phyloP scores from a whole-genome alignment of 106 monocot genomes.

The Triglochin maritima region DNA sequence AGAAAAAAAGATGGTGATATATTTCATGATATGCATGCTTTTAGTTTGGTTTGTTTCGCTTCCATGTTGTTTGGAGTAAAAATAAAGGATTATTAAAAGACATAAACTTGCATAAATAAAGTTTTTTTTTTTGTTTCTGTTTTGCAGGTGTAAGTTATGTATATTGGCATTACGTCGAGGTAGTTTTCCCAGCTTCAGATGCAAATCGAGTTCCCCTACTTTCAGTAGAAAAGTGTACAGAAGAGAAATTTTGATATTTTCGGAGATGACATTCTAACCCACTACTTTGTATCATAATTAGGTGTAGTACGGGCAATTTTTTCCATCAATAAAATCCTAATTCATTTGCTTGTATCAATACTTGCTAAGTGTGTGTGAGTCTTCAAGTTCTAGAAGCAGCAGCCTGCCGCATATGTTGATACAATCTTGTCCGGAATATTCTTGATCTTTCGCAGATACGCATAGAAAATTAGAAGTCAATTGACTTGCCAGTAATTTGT shows the following conservation, averaged over 20 bases:
- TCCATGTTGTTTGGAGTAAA: too few relatives aligned
- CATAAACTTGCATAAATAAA: neutral
- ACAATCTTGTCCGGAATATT: neutral
- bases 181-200: neutral
- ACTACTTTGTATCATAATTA: neutral
- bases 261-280: slow-evolving; percentile 1
- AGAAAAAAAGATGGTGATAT: too few relatives aligned
- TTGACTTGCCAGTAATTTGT: neutral
- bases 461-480: neutral
- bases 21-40: too few relatives aligned
- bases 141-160: neutral
- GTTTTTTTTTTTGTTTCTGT: neutral
- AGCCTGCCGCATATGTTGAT: neutral
- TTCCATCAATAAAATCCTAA: slow-evolving; percentile 4
- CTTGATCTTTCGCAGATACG: neutral
- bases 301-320: neutral
- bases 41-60: too few relatives aligned
- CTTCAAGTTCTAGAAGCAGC: too few relatives aligned
- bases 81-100: too few relatives aligned
- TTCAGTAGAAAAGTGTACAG: slow-evolving; percentile 1
- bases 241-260: neutral
- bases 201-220: neutral
- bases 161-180: neutral
- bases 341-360: slow-evolving; percentile 1
- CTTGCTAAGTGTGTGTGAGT: neutral